Percentiles rank a stretch among this genome's conserved stretches.
Evolutionary conservation across 2,329 filamentous ascomycete genomes (phyloP).

Genomic region (Pseudogymnoascus destructans): DNA sequence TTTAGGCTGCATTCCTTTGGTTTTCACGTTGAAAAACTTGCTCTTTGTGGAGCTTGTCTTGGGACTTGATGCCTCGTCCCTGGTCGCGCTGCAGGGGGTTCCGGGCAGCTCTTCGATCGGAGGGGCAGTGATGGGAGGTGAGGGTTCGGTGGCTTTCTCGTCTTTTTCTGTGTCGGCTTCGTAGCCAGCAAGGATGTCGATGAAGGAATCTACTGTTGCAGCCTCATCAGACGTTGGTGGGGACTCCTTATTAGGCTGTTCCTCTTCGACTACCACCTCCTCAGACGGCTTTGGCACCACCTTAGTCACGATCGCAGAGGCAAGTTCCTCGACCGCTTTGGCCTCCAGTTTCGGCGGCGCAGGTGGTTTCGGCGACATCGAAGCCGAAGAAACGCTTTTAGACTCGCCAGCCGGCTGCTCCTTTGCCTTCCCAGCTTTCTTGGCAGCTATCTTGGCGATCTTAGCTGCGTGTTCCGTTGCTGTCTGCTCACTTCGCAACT

Average conservation of each 20-base stretch:
- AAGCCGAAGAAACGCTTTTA: background rate
- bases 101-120: background rate
- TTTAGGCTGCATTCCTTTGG: background rate
- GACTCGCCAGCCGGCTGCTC: background rate
- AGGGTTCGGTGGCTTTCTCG: background rate
- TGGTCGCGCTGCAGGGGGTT: background rate
- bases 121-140: background rate
- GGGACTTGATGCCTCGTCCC: background rate
- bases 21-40: background rate
- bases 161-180: background rate
- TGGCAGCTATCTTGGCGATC: background rate
- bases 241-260: background rate
- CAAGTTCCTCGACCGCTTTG: background rate
- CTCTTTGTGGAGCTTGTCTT: background rate
- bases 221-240: background rate
- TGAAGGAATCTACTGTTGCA: background rate
- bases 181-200: background rate
- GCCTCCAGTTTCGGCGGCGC: background rate
- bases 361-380: background rate
- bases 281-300: background rate
- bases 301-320: background rate
- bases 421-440: background rate
- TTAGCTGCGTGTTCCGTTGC: constrained; percentile 25
- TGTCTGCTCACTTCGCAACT: constrained; percentile 46
- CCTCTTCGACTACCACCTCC: background rate